Base-by-base conservation (phyloP, 306 rosid species). In the Rosa chinensis region DNA sequence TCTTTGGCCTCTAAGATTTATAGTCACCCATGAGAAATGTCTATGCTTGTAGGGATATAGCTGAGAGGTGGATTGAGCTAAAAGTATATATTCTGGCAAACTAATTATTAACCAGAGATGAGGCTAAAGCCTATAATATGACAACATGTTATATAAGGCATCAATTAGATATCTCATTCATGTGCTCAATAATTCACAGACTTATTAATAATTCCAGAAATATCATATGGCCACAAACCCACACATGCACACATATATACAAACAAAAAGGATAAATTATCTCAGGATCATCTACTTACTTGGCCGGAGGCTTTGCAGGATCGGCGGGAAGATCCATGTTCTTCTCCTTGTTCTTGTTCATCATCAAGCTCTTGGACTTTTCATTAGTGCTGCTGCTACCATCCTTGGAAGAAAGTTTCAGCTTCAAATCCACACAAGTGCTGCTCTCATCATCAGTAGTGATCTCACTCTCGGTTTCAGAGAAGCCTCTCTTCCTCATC, bases 261-360 rank as follows among this genome's bases (percentile, higher is more conserved):
- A 49, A 50, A 75, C n/a, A 66, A 35, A 70, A 48, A 39, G 4
- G 25, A 67, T 40, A 64, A 40, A 67, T 39, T 40, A 64, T 63
- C 12, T 16, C 8, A 25, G 7, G 23, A 45, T 45, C 39, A 68
- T 16, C n/a, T 2, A 84, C 82, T 86, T 90, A 95, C 99, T 92
- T 95, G 80, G 96, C 86, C 1, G 98, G 93, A 86, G 90, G 99
- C 68, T 86, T 94, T 55, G 91, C 79, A 0, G 93, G 92, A 85
- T 92, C 92, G 17, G 96, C 77, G 28, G 89, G 63, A 52, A 86
- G 89, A 76, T 76, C 79, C 67, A 62, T 44, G 55, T 72, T 79
- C 79, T 83, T 87, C 44, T 85, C 91, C 81, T 83, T 89, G 66
- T 81, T 83, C 70, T 66, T 66, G 70, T 66, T 66, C 70, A 66